A percentile compares a stretch with the other conserved stretches of the same genome.
Conservation (phyloP, 768 basidiomycete species). For the Pleurotus sapidus region DNA sequence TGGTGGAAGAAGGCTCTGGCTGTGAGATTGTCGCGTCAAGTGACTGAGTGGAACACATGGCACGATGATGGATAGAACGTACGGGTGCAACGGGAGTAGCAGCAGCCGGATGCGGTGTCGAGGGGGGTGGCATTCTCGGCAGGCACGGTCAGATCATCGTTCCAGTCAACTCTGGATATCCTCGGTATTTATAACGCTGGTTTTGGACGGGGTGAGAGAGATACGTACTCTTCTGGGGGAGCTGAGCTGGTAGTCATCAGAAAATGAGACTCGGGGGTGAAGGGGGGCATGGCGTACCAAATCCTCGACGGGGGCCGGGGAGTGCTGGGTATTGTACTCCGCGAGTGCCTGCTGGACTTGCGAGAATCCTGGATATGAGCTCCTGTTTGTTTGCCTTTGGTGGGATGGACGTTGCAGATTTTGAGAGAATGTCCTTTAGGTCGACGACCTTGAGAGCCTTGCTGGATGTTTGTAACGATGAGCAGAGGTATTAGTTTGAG, state of each 20-base stretch:
- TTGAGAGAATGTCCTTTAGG: slow-evolving; percentile 58
- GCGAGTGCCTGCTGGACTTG: slow-evolving; percentile 50
- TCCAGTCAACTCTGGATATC: slow-evolving; percentile 39
- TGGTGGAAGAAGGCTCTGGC: not conserved
- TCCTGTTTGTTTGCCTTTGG: slow-evolving; percentile 65
- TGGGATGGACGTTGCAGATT: slow-evolving; percentile 44
- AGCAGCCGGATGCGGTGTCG: slow-evolving; percentile 5
- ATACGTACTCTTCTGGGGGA: slow-evolving; percentile 32
- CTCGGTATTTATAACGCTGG: slow-evolving; percentile 1
- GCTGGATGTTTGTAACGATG: slow-evolving; percentile 21
- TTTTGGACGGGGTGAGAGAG: not conserved
- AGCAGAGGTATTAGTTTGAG: slow-evolving; percentile 13
- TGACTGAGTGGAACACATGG: not conserved
- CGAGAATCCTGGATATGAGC: slow-evolving; percentile 61
- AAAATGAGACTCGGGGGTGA: not conserved
- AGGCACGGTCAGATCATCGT: slow-evolving; percentile 24
- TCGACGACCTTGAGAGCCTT: slow-evolving; percentile 73
- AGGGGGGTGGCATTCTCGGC: slow-evolving; percentile 13
- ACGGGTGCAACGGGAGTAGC: slow-evolving; percentile 2
- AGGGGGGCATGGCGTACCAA: slow-evolving; percentile 16
- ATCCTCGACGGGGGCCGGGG: slow-evolving; percentile 19
- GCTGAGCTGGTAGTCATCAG: slow-evolving; percentile 18
- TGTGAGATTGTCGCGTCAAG: not conserved
- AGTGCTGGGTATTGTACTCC: slow-evolving; percentile 34
- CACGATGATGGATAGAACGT: not conserved